A percentile compares a stretch with the other conserved stretches of the same genome.
Conservation (phyloP, 768 basidiomycete species). For the Cystofilobasidium ferigula region DNA sequence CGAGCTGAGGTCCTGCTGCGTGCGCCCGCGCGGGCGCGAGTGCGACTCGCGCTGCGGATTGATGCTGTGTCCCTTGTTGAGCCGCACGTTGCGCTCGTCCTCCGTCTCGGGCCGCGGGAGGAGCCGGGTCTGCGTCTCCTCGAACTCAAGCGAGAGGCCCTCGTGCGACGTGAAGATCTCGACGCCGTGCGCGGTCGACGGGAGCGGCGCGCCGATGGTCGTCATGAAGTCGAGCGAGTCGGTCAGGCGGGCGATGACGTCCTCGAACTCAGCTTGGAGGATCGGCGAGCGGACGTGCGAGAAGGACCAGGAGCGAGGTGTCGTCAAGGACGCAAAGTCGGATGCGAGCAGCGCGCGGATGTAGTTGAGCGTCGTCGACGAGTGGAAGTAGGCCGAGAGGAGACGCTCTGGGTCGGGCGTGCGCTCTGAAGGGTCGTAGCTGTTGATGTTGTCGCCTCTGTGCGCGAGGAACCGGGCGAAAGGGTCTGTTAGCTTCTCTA, state of each 20-base stretch:
- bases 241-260: slow-evolving; percentile 67
- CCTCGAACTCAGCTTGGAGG: slow-evolving; percentile 63
- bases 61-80: slow-evolving; percentile 8
- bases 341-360: slow-evolving; percentile 77
- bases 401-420: slow-evolving; percentile 82
- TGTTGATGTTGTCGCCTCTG: slow-evolving; percentile 95
- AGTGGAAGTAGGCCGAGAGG: slow-evolving; percentile 89
- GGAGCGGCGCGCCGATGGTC: slow-evolving; percentile 63
- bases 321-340: slow-evolving; percentile 84
- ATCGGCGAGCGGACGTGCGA: slow-evolving; percentile 76
- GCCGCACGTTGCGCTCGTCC: background rate
- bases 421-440: slow-evolving; percentile 59
- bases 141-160: slow-evolving; percentile 83
- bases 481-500: background rate
- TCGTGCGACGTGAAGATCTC: slow-evolving; percentile 54
- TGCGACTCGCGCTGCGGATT: background rate
- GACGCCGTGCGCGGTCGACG: slow-evolving; percentile 31
- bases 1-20: background rate
- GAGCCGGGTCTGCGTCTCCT: slow-evolving; percentile 72
- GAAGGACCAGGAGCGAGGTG: slow-evolving; percentile 84
- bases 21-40: background rate
- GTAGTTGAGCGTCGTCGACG: slow-evolving; percentile 83
- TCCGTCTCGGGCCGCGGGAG: background rate
- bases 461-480: background rate
- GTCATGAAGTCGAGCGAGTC: slow-evolving; percentile 88